Evolutionary conservation across 2,329 filamentous ascomycete species (phyloP), one percentile per base, ranked within the genome.

Genomic region (Talaromyces sp.): DNA sequence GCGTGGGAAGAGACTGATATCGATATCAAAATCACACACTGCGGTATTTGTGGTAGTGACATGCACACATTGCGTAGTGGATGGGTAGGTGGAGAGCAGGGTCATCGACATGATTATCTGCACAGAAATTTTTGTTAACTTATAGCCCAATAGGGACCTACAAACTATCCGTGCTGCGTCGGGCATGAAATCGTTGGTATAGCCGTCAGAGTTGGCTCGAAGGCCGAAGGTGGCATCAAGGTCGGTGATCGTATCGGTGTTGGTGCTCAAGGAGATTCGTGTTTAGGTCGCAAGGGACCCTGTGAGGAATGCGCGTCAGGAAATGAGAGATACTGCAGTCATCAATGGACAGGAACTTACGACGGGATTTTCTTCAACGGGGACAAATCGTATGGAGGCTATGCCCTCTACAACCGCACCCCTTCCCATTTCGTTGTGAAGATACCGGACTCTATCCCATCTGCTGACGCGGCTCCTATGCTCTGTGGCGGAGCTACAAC

Each of bases 401-500:
- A 85, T 64, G 80, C 79, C 3, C 69, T 79, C 58, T 81, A 85
- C 65, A 79, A 80, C 65, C 79, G 85, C 10, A 77, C 77, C 0
- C 78, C 79, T 1, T 74, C 72, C 5, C 80, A 82, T 64, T 91
- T 89, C 63, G 79, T 79, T 0, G 70, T 84, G 65, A 82, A 78
- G 70, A 84, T 86, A 59, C 83, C 83, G 0, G 78, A 81, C 36
- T 69, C 60, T 0, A 66, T 86, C 28, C 61, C 73, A 3, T 79
- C 76, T 43, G 77, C 76, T 19, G 75, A 79, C 31, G 83, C 82
- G 0, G 83, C 88, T 0, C 89, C 89, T 0, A 88, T 94, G 79
- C 79, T 94, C 50, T 94, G 89, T 65, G 89, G 86, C 10, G 89
- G 90, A 15, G 80, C 92, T 53, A 94, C 90, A 0, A 81, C 87